Conservation (phyloP, 2,329 filamentous ascomycete species). For the Talaromyces verruculosus region DNA sequence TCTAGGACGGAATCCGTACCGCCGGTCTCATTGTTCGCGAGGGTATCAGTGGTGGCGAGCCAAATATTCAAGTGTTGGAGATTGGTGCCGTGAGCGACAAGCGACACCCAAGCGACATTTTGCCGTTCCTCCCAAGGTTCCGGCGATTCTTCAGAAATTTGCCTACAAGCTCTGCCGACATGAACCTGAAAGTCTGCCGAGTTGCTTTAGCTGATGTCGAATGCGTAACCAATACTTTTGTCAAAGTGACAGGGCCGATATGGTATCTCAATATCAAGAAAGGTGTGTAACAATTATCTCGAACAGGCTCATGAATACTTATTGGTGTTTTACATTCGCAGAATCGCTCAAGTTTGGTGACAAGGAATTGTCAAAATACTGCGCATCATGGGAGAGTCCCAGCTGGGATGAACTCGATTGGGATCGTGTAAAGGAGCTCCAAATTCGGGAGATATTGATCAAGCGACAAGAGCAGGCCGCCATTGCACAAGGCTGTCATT, state of each 20-base stretch:
- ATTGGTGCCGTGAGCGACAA: conserved; percentile 67
- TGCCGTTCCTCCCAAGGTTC: conserved; percentile 77
- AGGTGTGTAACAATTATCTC: conserved; percentile 24
- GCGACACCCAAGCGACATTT: conserved; percentile 76
- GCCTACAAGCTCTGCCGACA: conserved; percentile 64
- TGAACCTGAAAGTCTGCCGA: conserved; percentile 66
- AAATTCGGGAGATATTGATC: conserved; percentile 74
- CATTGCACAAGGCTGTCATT: conserved; percentile 64
- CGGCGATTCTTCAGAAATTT: conserved; percentile 66
- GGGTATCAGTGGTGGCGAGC: conserved; percentile 66
- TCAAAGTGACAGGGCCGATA: conserved; percentile 53
- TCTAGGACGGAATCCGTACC: conserved; percentile 73
- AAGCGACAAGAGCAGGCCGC: conserved; percentile 65
- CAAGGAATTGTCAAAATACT: conserved; percentile 67
- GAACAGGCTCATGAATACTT: neutral
- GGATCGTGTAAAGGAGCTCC: conserved; percentile 75
- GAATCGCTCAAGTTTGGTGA: conserved; percentile 62
- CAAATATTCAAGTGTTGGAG: conserved; percentile 75
- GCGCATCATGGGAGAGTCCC: conserved; percentile 69
- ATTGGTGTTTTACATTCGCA: conserved; percentile 26
- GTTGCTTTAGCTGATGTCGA: conserved; percentile 78
- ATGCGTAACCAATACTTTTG: conserved; percentile 71
- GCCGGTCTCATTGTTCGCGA: conserved; percentile 78
- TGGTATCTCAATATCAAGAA: conserved; percentile 53
- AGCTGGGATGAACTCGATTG: conserved; percentile 85